phyloP scores from a whole-genome alignment of 1,284 basidiomycete genomes.

The Thecaphora thlaspeos region DNA sequence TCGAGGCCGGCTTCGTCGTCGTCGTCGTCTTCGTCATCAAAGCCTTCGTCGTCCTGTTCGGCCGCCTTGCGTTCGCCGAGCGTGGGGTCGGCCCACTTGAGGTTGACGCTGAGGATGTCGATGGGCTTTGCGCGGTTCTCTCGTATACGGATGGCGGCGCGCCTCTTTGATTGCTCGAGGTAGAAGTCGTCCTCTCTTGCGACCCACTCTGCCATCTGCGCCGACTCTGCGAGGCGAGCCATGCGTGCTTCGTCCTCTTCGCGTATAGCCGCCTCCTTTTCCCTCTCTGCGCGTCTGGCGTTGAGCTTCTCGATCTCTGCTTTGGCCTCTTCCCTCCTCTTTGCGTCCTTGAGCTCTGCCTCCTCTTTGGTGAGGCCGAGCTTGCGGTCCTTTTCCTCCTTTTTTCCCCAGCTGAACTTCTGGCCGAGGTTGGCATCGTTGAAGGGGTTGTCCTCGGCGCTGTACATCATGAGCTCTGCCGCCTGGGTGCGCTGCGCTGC shows the following conservation, averaged over 20 bases:
- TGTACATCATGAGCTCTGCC: slow-evolving; percentile 65
- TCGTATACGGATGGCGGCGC: slow-evolving; percentile 89
- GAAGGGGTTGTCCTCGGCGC: slow-evolving; percentile 92
- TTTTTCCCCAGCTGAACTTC: slow-evolving; percentile 98
- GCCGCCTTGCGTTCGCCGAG: slow-evolving; percentile 84
- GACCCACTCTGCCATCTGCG: slow-evolving; percentile 96
- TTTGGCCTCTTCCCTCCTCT: slow-evolving; percentile 82
- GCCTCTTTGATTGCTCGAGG: slow-evolving; percentile 83
- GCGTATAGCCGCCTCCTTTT: slow-evolving; percentile 78
- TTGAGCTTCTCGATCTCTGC: slow-evolving; percentile 85
- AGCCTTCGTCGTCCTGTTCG: slow-evolving; percentile 41
- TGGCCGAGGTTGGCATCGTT: slow-evolving; percentile 91
- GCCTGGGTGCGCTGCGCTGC: slow-evolving; percentile 42
- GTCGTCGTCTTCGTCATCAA: slow-evolving; percentile 64
- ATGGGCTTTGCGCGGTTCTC: slow-evolving; percentile 76
- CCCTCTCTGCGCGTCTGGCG: slow-evolving; percentile 82
- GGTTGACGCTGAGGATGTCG: slow-evolving; percentile 53
- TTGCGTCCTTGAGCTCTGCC: slow-evolving; percentile 74
- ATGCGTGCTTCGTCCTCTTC: slow-evolving; percentile 90
- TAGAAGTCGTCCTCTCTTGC: slow-evolving; percentile 96
- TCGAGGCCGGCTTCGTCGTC: slow-evolving; percentile 85
- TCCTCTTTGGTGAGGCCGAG: slow-evolving; percentile 78
- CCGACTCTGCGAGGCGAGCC: slow-evolving; percentile 85
- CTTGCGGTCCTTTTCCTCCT: slow-evolving; percentile 91
- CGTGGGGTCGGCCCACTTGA: slow-evolving; percentile 62